Conservation (phyloP, 805 yeast genomes). For the Jamesozyma spencerorum region DNA sequence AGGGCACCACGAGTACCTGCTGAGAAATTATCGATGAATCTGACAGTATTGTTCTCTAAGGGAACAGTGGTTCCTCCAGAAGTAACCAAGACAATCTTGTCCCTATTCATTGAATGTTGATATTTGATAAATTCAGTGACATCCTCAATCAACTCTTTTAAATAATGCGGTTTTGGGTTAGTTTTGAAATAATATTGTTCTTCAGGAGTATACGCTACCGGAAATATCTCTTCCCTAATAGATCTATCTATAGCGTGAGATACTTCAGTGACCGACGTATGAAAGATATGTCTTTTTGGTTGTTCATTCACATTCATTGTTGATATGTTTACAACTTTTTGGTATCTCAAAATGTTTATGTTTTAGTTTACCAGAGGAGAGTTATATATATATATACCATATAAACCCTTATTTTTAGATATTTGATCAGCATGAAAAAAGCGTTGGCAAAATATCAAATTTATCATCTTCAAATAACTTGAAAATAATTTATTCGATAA, state of each 20-base stretch:
- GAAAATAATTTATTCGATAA: no score
- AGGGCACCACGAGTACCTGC: conserved; percentile 98
- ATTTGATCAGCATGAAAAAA: no score
- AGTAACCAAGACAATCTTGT: conserved; percentile 71
- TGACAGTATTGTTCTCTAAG: conserved; percentile 87
- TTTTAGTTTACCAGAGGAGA: no score
- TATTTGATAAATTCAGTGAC: conserved; percentile 51
- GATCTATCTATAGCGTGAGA: conserved; percentile 70
- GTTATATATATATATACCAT: no score
- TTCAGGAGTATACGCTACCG: conserved; percentile 63
- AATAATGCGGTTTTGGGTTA: conserved; percentile 66
- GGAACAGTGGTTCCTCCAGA: conserved; percentile 99
- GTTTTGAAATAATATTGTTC: conserved; percentile 56
- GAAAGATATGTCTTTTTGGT: conserved; percentile 32
- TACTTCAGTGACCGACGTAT: conserved; percentile 64
- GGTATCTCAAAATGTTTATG: no score
- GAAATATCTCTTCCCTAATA: conserved; percentile 51
- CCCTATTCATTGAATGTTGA: conserved; percentile 37
- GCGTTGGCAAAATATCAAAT: no score
- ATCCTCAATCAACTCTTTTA: conserved; percentile 49
- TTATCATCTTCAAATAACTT: no score
- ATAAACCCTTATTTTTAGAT: no score
- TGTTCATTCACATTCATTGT: no score
- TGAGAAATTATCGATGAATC: conserved; percentile 92
- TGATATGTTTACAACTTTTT: no score